Conservation (phyloP, 805 yeast genomes). For the Zygosaccharomyces pseudorouxii region DNA sequence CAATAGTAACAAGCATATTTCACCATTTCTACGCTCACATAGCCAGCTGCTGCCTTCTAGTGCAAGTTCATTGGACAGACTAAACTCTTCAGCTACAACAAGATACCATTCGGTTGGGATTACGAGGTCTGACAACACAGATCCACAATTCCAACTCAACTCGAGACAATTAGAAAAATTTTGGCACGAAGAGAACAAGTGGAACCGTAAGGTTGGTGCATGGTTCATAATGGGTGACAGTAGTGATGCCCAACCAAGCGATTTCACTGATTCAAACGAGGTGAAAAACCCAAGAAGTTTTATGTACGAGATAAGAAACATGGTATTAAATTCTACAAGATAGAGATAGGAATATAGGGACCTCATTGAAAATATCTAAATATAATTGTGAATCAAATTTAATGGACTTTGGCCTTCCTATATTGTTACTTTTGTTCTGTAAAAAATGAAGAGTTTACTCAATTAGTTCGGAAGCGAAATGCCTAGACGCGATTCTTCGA, state of each 20-base stretch:
- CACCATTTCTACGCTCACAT: conserved; percentile 26
- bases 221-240: conserved; percentile 28
- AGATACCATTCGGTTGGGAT: conserved; percentile 23
- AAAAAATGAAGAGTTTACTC: not conserved
- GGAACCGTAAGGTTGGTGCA: conserved; percentile 31
- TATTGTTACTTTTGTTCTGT: not conserved
- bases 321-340: conserved; percentile 34
- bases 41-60: conserved; percentile 21
- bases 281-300: conserved; percentile 22
- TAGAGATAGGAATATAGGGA: conserved; percentile 8
- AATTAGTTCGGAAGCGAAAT: not conserved
- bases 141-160: conserved; percentile 17
- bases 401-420: not conserved
- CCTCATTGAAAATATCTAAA: not conserved
- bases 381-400: not conserved
- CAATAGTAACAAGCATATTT: conserved; percentile 7
- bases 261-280: conserved; percentile 7
- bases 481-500: conserved; percentile 2
- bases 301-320: conserved; percentile 35
- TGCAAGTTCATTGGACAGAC: conserved; percentile 11
- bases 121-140: conserved; percentile 3
- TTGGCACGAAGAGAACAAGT: conserved; percentile 34
- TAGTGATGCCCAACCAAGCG: conserved; percentile 6
- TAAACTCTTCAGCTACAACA: conserved; percentile 20
- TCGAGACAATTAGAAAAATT: conserved; percentile 27